These are phyloP conservation scores for Apiotrichum gamsii DNA, from an alignment of 1,284 basidiomycete genomes.

Conservation along the genomic window DNA sequence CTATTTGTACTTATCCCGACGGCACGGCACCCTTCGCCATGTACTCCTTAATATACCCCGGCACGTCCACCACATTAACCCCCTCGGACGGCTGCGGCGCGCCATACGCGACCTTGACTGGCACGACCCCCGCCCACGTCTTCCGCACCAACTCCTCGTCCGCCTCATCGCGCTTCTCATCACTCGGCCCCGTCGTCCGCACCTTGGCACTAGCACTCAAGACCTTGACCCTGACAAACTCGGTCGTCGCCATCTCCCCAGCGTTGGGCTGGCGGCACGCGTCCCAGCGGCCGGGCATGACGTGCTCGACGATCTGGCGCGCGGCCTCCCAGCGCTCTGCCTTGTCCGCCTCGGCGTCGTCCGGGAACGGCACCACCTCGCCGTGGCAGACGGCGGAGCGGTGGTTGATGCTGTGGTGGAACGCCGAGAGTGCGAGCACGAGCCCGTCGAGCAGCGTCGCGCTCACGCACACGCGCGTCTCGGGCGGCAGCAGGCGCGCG, in stretches of 20 bases:
- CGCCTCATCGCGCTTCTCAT: constrained; percentile 21
- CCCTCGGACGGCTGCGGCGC: constrained; percentile 6
- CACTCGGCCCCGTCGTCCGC: constrained; percentile 16
- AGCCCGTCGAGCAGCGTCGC: constrained; percentile 32
- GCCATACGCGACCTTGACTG: constrained; percentile 7
- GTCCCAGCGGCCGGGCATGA: constrained; percentile 26
- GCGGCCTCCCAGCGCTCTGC: constrained; percentile 8
- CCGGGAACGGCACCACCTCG: constrained; percentile 20
- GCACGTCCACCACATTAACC: neutral
- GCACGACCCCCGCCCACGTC: constrained; percentile 30
- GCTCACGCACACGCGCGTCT: constrained; percentile 28
- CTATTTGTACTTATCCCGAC: too few species aligned
- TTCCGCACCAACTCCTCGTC: constrained; percentile 14
- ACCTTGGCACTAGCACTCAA: constrained; percentile 32
- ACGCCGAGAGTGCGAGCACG: constrained; percentile 30
- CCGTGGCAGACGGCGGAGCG: constrained; percentile 34
- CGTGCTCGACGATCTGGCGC: constrained; percentile 18
- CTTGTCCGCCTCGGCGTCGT: neutral
- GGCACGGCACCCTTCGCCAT: neutral
- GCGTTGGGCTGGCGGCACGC: constrained; percentile 18
- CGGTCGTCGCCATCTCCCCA: constrained; percentile 27
- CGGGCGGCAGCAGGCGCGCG: constrained; percentile 22
- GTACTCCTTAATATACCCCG: constrained; percentile 1
- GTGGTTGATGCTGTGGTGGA: constrained; percentile 30
- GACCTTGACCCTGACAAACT: constrained; percentile 27